Evolutionary conservation across 1,284 basidiomycete species (phyloP), one percentile per base, ranked within the genome.

Genomic region (Stereum hirsutum): DNA sequence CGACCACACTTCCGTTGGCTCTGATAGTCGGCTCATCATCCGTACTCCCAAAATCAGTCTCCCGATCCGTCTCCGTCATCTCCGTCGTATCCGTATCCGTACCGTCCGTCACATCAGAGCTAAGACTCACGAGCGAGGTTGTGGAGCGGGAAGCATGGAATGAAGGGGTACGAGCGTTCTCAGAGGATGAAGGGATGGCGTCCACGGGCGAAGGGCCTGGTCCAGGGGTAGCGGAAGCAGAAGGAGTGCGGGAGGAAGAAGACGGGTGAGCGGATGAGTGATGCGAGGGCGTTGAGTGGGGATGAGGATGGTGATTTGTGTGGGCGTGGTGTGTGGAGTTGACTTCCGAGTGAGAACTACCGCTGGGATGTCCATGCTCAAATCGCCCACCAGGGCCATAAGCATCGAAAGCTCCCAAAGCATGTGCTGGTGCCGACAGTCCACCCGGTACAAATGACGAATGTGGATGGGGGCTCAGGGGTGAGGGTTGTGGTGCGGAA

Each of bases 21-120:
- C n/a, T n/a, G n/a, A 86, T 83, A 17, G 83, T 86, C 21, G 83
- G 83, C 58, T 86, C 83, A 46, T 86, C 83, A 47, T 86, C 83
- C 28, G 81, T 83, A 42, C 72, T 75, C 50, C 71, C 68, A 41
- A 74, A 69, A 54, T 67, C 60, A 59, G 68, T 70, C 50, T 75
- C 73, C 10, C 63, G 54, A 21, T 65, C 67, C 37, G 58, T 64
- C 28, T 56, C 56, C 12, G 57, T 58, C 41, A 65, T 63, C 19
- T 56, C 40, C 41, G 52, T 46, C 14, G 46, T 46, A 5, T 26
- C 42, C 32, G 48, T 38, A 17, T 43, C 42, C n/a, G n/a, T n/a
- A n/a, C n/a, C n/a, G n/a, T n/a, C n/a, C n/a, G n/a, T n/a, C n/a
- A n/a, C n/a, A n/a, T n/a, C n/a, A n/a, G n/a, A n/a, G n/a, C n/a